Evolutionary conservation across 2,329 filamentous ascomycete genomes (phyloP).

Genomic region (Aspergillus neotritici): DNA sequence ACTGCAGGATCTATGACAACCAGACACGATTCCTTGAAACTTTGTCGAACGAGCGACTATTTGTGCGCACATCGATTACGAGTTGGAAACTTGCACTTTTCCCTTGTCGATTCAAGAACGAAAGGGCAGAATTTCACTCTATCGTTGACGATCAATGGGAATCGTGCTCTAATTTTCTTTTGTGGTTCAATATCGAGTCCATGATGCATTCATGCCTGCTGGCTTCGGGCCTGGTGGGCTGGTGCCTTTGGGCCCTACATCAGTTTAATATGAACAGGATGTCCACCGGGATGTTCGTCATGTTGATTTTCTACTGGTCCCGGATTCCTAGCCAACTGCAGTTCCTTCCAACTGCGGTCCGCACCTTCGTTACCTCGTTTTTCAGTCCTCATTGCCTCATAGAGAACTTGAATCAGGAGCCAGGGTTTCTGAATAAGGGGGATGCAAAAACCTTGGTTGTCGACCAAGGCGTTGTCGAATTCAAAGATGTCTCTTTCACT

Average conservation of each 20-base stretch:
- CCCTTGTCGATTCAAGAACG: constrained; percentile 34
- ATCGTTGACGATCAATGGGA: constrained; percentile 36
- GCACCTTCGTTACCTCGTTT: constrained; percentile 48
- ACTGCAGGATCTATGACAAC: no score
- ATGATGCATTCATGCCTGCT: constrained; percentile 45
- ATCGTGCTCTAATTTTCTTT: constrained; percentile 31
- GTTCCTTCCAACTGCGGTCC: constrained; percentile 47
- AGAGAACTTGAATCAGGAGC: constrained; percentile 45
- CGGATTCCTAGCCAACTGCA: constrained; percentile 45
- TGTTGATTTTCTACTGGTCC: constrained; percentile 56
- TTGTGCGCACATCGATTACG: no score
- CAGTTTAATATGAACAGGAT: constrained; percentile 47
- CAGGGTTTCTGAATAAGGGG: constrained; percentile 37
- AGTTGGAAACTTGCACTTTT: no score
- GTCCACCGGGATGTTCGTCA: constrained; percentile 58
- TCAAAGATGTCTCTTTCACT: constrained; percentile 47
- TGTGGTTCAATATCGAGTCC: constrained; percentile 27
- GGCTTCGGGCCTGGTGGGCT: constrained; percentile 45
- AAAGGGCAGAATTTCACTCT: constrained; percentile 45
- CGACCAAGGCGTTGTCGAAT: constrained; percentile 41
- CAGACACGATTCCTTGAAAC: no score
- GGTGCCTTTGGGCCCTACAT: constrained; percentile 49
- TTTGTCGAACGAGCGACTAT: no score
- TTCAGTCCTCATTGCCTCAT: constrained; percentile 57
- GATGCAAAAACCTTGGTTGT: no score